These are phyloP conservation scores for Ceratocystis colombiana DNA, from an alignment of 2,329 filamentous ascomycete genomes.

Conservation along the genomic window DNA sequence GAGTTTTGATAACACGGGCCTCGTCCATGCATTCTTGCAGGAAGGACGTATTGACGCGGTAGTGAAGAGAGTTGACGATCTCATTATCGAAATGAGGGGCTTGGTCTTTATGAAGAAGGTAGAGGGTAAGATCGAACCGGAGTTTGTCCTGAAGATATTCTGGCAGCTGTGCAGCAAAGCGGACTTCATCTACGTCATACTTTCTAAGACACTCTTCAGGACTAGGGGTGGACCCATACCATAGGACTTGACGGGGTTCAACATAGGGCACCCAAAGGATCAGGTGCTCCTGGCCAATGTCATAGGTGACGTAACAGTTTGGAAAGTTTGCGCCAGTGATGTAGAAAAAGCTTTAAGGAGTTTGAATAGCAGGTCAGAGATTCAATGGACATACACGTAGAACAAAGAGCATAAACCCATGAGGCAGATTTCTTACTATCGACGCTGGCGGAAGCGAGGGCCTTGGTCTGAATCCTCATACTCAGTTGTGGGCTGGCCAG, in stretches of 20 bases:
- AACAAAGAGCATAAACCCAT: not conserved
- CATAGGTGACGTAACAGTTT: slow-evolving; percentile 48
- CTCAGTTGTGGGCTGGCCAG: slow-evolving; percentile 41
- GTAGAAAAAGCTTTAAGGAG: slow-evolving; percentile 46
- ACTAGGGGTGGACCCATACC: slow-evolving; percentile 52
- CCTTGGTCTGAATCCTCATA: slow-evolving; percentile 52
- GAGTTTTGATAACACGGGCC: slow-evolving; percentile 70
- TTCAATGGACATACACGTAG: not conserved
- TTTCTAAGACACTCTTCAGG: slow-evolving; percentile 49
- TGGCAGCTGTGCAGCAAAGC: slow-evolving; percentile 47
- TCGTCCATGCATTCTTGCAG: slow-evolving; percentile 67
- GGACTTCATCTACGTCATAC: slow-evolving; percentile 63
- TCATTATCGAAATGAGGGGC: slow-evolving; percentile 34
- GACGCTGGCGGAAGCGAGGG: slow-evolving; percentile 46
- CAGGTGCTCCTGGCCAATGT: slow-evolving; percentile 50
- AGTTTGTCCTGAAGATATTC: slow-evolving; percentile 36
- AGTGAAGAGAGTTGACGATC: slow-evolving; percentile 30
- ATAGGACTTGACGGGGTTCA: slow-evolving; percentile 51
- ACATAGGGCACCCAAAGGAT: slow-evolving; percentile 64
- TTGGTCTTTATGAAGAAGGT: slow-evolving; percentile 43
- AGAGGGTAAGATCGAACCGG: slow-evolving; percentile 31
- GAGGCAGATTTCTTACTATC: slow-evolving; percentile 41
- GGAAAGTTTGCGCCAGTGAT: slow-evolving; percentile 46
- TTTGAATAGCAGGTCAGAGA: slow-evolving; percentile 21
- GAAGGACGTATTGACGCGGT: slow-evolving; percentile 40